Conservation (phyloP, 257 asterid species). For the Phtheirospermum japonicum region DNA sequence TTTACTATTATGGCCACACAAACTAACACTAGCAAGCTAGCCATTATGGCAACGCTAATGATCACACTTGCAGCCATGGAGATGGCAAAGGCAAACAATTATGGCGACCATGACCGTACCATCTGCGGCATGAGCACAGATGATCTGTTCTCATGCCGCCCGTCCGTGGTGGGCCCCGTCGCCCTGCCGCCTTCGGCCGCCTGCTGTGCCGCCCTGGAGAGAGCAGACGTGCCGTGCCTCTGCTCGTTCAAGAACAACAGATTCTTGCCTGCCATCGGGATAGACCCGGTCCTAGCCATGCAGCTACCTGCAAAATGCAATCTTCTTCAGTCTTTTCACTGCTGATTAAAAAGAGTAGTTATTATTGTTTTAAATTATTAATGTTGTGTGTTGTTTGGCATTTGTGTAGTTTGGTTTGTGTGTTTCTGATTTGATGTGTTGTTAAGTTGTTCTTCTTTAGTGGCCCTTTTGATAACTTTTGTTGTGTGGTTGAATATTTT, state of each 20-base stretch:
- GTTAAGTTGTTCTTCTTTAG: not conserved
- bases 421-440: no score
- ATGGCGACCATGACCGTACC: not conserved
- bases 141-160: constrained; percentile 49
- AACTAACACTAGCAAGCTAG: not conserved
- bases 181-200: constrained; percentile 46
- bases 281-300: constrained; percentile 43
- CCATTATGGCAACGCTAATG: not conserved
- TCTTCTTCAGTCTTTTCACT: constrained; percentile 34
- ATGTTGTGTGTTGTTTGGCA: not conserved
- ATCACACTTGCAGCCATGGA: not conserved
- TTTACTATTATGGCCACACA: not conserved
- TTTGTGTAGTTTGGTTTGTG: not conserved
- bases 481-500: not conserved
- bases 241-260: constrained; percentile 54
- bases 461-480: not conserved
- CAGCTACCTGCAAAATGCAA: constrained; percentile 45
- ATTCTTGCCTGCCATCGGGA: constrained; percentile 47
- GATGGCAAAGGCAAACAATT: not conserved
- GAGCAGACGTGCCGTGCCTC: constrained; percentile 50
- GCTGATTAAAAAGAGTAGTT: constrained; percentile 17
- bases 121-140: constrained; percentile 41
- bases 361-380: not conserved
- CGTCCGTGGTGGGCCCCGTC: constrained; percentile 43
- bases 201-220: constrained; percentile 55